These are phyloP conservation scores for Kluyveromyces aestuarii DNA, from an alignment of 805 yeast species.

Conservation along the genomic window DNA sequence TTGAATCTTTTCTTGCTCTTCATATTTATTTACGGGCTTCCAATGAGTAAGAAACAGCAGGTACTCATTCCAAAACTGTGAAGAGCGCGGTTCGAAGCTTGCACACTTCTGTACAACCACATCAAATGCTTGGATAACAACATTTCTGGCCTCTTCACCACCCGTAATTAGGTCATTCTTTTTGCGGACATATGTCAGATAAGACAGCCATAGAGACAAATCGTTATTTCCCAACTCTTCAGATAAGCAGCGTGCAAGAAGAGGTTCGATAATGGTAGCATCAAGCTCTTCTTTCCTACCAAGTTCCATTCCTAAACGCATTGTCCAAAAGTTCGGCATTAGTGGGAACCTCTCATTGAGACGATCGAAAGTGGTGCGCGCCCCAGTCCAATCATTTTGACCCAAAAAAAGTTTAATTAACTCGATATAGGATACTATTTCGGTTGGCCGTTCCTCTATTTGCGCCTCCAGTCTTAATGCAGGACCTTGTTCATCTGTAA, in stretches of 20 bases:
- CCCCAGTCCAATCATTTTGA: constrained; percentile 51
- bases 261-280: constrained; percentile 46
- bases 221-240: constrained; percentile 34
- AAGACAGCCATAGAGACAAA: constrained; percentile 66
- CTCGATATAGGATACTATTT: constrained; percentile 48
- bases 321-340: constrained; percentile 66
- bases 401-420: constrained; percentile 40
- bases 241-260: constrained; percentile 57
- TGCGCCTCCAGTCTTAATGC: constrained; percentile 52
- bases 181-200: constrained; percentile 68
- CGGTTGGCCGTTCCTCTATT: constrained; percentile 42
- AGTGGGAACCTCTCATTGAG: constrained; percentile 59
- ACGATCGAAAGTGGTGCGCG: constrained; percentile 47
- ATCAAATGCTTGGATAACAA: constrained; percentile 74
- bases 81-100: constrained; percentile 55
- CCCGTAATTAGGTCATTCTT: constrained; percentile 62
- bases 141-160: constrained; percentile 68
- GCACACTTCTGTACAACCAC: constrained; percentile 75
- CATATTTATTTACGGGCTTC: constrained; percentile 77
- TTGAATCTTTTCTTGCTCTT: constrained; percentile 73
- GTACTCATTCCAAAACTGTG: constrained; percentile 73
- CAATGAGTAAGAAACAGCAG: constrained; percentile 67
- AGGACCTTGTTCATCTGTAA: constrained; percentile 30
- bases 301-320: constrained; percentile 56
- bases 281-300: constrained; percentile 47